Evolutionary conservation across 805 yeast species (phyloP).

Genomic region (Nakazawaea holstii): DNA sequence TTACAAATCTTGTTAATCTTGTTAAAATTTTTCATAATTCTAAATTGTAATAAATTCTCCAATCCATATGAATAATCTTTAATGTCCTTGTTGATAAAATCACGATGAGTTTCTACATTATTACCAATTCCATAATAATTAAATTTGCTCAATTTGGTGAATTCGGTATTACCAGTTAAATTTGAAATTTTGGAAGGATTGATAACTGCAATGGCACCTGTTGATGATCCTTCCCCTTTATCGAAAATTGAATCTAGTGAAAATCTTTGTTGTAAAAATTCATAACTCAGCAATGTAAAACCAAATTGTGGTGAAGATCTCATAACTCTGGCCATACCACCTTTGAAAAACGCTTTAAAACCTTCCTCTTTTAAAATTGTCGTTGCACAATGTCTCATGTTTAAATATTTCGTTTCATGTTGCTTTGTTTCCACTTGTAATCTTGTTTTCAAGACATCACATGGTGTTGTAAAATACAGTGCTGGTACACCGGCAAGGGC

Average conservation of each 20-base stretch:
- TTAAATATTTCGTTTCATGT: constrained; percentile 73
- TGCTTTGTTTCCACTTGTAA: constrained; percentile 76
- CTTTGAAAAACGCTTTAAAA: constrained; percentile 83
- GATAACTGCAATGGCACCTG: background rate
- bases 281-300: constrained; percentile 96
- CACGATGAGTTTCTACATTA: background rate
- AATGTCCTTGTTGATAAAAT: constrained; percentile 5
- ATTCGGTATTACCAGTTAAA: constrained; percentile 7
- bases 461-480: constrained; percentile 93
- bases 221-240: background rate
- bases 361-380: constrained; percentile 83
- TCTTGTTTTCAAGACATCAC: constrained; percentile 94
- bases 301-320: constrained; percentile 98
- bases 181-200: constrained; percentile 10
- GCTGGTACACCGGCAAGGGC: constrained; percentile 98
- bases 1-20: constrained; percentile 6
- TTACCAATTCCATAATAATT: constrained; percentile 11
- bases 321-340: constrained; percentile 90
- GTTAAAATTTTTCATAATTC: constrained; percentile 6
- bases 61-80: constrained; percentile 10
- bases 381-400: constrained; percentile 71
- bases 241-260: constrained; percentile 49
- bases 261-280: constrained; percentile 71
- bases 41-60: constrained; percentile 8
- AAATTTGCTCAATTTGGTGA: constrained; percentile 8